These are phyloP conservation scores for Lasiodiplodia hormozganensis DNA, from an alignment of 2,329 filamentous ascomycete species.

Conservation along the genomic window DNA sequence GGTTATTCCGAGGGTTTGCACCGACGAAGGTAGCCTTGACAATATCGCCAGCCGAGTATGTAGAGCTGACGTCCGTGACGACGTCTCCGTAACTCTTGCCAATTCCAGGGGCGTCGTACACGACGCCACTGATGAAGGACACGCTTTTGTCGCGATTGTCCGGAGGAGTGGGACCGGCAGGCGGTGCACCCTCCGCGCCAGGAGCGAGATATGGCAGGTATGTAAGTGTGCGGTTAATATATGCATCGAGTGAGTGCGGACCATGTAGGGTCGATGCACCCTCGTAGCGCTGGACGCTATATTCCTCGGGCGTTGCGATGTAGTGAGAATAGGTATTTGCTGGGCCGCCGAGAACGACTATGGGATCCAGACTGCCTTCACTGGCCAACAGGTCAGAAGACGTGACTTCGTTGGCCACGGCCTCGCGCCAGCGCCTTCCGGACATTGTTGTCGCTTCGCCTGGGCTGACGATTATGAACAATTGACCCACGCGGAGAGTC, in stretches of 20 bases:
- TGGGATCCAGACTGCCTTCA: conserved; percentile 29
- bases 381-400: conserved; percentile 16
- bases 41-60: conserved; percentile 66
- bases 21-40: conserved; percentile 78
- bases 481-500: conserved; percentile 79
- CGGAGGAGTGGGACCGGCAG: conserved; percentile 70
- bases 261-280: conserved; percentile 93
- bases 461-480: conserved; percentile 83
- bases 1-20: conserved; percentile 89
- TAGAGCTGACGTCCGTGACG: conserved; percentile 58
- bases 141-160: conserved; percentile 79
- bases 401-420: conserved; percentile 60
- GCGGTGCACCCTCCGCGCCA: conserved; percentile 38
- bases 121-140: conserved; percentile 80
- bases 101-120: conserved; percentile 72
- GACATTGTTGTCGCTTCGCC: conserved; percentile 94
- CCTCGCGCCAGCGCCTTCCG: conserved; percentile 82
- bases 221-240: conserved; percentile 83
- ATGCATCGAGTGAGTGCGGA: conserved; percentile 80
- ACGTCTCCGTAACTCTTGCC: conserved; percentile 76
- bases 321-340: conserved; percentile 92
- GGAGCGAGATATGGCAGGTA: conserved; percentile 71
- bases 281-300: conserved; percentile 86
- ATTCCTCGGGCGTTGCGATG: conserved; percentile 80
- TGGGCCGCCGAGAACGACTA: conserved; percentile 87